Base-by-base conservation (phyloP, 192 early-diverging fungal species). In the Backusella liffmaniae region DNA sequence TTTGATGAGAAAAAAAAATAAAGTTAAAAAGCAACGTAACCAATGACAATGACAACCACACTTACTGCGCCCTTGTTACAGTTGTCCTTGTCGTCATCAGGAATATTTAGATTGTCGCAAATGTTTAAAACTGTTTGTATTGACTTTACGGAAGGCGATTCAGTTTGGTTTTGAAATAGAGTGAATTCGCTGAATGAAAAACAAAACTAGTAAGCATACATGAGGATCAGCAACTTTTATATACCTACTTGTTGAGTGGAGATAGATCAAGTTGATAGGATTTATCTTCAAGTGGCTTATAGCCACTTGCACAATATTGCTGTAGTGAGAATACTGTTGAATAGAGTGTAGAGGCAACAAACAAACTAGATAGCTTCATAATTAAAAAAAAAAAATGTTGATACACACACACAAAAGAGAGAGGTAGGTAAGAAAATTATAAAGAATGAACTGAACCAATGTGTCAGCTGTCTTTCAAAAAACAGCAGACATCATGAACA, bases 21-120 rank as follows among this genome's bases (percentile, higher is more conserved):
- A 46, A 42, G 53, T 10, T 35, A 35, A 15, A 23, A 0, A 32
- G 32, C 18, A 21, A 16, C 21, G 8, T 34, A 5, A 13, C 15
- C 4, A 67, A 67, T 10, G 0, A 39, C 10, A 39, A 39, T 1
- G 10, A 3, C 37, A 35, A 15, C 3, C 32, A 12, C n/a, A 69
- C 79, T 80, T 70, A 80, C 79, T 5, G 79, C 36, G 10, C 79
- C 79, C 7, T 41, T 41, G 0, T 39, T 49, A 65, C 79, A 80
- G 49, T 73, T 34, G 51, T 75, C 77, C 16, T 73, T 41, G 13
- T 26, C 36, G 21, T 73, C 39, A 18, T 72, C 72, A 41, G 62
- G 56, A 35, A 36, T 29, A 16, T 66, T 51, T 44, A 80, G 41
- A 26, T 67, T 32, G 23, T 73, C 72, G 39, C 79, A 80, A n/a